Conservation (phyloP, 176 grass and related monocot genomes). For the Bonia amplexicaulis region DNA sequence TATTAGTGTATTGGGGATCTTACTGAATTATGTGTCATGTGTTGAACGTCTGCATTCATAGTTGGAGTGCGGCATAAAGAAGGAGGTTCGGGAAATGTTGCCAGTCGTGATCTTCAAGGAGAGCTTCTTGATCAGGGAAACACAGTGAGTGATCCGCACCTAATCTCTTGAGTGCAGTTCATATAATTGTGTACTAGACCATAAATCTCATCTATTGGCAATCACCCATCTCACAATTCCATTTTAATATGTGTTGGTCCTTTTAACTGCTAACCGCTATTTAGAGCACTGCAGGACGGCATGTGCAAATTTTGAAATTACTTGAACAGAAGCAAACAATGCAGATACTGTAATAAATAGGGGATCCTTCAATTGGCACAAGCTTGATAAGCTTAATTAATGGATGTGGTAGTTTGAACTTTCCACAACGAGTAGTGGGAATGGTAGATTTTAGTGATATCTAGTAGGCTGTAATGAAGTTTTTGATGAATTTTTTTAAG, state of each 20-base stretch:
- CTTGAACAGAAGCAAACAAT: background rate
- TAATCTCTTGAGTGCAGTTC: slow-evolving; percentile 7
- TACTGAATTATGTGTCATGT: slow-evolving; percentile 8
- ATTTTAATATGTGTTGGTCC: background rate
- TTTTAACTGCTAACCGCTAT: background rate
- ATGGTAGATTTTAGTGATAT: background rate
- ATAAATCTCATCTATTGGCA: background rate
- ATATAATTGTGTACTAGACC: background rate
- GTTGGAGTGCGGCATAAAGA: slow-evolving; percentile 68
- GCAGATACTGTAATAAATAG: background rate
- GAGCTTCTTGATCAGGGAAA: slow-evolving; percentile 93
- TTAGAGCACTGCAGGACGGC: background rate
- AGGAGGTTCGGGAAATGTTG: slow-evolving; percentile 87
- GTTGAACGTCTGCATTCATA: slow-evolving; percentile 42
- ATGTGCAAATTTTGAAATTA: background rate
- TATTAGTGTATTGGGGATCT: slow-evolving; percentile 10
- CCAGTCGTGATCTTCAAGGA: slow-evolving; percentile 87
- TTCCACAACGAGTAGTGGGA: background rate
- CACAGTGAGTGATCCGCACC: slow-evolving; percentile 65
- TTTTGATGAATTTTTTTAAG: background rate
- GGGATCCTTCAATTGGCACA: background rate
- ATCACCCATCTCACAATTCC: background rate
- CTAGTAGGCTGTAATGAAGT: background rate
- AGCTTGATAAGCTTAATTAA: background rate
- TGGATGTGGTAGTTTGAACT: background rate